These are phyloP conservation scores for Eremothecium coryli DNA, from an alignment of 1,139 yeast species.

Conservation along the genomic window DNA sequence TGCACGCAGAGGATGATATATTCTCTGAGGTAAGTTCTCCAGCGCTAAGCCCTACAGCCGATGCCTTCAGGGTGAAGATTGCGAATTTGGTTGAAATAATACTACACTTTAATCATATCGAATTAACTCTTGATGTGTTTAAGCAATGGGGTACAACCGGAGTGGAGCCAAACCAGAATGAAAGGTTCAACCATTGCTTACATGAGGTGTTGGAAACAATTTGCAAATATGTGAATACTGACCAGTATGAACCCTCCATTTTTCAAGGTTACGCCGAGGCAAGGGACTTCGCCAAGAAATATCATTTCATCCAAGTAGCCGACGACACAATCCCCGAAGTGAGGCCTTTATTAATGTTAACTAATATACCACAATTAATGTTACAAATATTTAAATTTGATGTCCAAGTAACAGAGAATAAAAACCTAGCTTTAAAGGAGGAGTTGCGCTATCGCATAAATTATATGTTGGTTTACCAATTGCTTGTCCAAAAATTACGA, in stretches of 20 bases:
- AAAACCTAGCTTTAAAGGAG: neutral
- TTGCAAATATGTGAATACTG: conserved; percentile 1
- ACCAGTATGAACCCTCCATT: conserved; percentile 1
- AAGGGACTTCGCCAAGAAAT: conserved; percentile 1
- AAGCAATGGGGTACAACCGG: conserved; percentile 2
- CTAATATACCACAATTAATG: conserved; percentile 5
- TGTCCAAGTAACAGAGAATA: conserved; percentile 2
- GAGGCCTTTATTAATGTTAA: conserved; percentile 4
- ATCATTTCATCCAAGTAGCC: conserved; percentile 1
- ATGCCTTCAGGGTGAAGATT: conserved; percentile 1
- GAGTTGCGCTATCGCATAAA: conserved; percentile 4
- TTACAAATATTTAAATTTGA: conserved; percentile 7
- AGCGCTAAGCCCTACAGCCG: too few species aligned
- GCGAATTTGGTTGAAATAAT: conserved; percentile 1
- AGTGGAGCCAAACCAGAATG: neutral
- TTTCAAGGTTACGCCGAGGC: neutral
- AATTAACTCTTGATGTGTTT: conserved; percentile 3
- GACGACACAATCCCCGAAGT: conserved; percentile 1
- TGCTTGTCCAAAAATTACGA: conserved; percentile 2
- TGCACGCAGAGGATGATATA: neutral
- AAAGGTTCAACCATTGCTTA: conserved; percentile 1
- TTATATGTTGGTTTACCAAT: conserved; percentile 7
- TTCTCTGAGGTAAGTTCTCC: too few species aligned
- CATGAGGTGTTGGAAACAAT: conserved; percentile 1
- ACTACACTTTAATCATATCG: conserved; percentile 3